phyloP scores from a whole-genome alignment of 2,329 filamentous ascomycete genomes.

The Colletotrichum falcatum region DNA sequence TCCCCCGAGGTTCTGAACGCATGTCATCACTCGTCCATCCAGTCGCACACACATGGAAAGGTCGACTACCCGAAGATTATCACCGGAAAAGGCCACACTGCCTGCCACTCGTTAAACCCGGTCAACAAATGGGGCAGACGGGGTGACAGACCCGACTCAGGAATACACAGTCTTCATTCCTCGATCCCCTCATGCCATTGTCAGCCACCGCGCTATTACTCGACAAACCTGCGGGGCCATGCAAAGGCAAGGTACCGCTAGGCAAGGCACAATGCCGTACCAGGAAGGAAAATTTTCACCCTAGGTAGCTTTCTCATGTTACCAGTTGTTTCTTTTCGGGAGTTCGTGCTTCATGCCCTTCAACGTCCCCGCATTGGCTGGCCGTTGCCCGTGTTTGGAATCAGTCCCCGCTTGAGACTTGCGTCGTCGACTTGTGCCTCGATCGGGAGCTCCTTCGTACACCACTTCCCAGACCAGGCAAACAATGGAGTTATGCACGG shows the following conservation, averaged over 20 bases:
- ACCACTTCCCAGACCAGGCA: constrained; percentile 21
- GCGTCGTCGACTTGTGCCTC: neutral
- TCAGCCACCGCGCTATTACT: constrained; percentile 11
- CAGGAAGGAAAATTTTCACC: neutral
- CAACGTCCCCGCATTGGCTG: constrained; percentile 15
- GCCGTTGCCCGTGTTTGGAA: neutral
- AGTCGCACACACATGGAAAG: constrained; percentile 35
- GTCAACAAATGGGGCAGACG: neutral
- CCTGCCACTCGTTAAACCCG: neutral
- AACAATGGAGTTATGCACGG: constrained; percentile 11
- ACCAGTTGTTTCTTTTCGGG: constrained; percentile 5
- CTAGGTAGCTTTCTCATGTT: constrained; percentile 24
- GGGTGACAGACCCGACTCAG: constrained; percentile 1
- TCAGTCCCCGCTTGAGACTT: constrained; percentile 9
- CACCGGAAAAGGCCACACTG: constrained; percentile 1
- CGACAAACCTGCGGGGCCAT: constrained; percentile 30
- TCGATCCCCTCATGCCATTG: constrained; percentile 1
- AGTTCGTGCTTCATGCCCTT: neutral
- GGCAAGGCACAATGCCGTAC: constrained; percentile 1
- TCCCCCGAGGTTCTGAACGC: constrained; percentile 1
- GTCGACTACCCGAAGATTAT: neutral
- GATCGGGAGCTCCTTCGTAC: constrained; percentile 4
- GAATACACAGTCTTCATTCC: neutral
- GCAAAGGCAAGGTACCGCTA: constrained; percentile 7
- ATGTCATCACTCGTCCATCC: constrained; percentile 27